Base-by-base conservation (phyloP, 257 asterid species). In the Solanum chilense region DNA sequence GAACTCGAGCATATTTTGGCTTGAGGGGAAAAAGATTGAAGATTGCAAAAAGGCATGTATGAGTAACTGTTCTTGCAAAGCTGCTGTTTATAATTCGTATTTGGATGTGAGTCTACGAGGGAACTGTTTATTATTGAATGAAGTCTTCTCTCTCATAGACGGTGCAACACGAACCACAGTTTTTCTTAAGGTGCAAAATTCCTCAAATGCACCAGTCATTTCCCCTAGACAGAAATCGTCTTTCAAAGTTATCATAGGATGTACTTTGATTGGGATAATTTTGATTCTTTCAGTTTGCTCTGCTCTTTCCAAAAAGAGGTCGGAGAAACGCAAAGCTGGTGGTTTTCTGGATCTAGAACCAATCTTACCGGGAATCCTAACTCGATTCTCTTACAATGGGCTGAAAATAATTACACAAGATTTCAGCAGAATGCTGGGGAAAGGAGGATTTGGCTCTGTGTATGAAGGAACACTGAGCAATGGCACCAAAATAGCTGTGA, bases 401-500 rank as follows among this genome's bases (percentile, higher is more conserved):
- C 66, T 87, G 42, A 73, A 31, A 33, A 23, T 4, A 16, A 76
- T 75, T 23, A 89, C 91, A 0, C n/a, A 80, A 35, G 75, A 87
- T 23, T 89, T 89, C 76, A 29, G 56, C 3, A n/a, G 15, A 33
- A 81, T 85, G 70, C 81, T 87, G 2, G 89, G 90, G 6, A 87
- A 77, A 69, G 89, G 91, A 45, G 90, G 90, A 58, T 89, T 83
- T 66, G 88, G 89, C 2, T 58, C 86, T 25, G 89, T 87, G 23
- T 89, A 81, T 62, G 86, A 85, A 68, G 91, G 91, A 39, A 11
- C 21, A 21, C 78, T 85, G 9, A n/a, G 76, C 0, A 29, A 75
- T 85, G 91, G 87, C 12, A 86, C 77, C 13, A 86, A 71, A 49
- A 87, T 87, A 39, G 91, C 86, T 39, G 90, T 89, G 44, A 89